Evolutionary conservation across 179 eudicot genomes (phyloP).

Genomic region (Beta corolliflora): DNA sequence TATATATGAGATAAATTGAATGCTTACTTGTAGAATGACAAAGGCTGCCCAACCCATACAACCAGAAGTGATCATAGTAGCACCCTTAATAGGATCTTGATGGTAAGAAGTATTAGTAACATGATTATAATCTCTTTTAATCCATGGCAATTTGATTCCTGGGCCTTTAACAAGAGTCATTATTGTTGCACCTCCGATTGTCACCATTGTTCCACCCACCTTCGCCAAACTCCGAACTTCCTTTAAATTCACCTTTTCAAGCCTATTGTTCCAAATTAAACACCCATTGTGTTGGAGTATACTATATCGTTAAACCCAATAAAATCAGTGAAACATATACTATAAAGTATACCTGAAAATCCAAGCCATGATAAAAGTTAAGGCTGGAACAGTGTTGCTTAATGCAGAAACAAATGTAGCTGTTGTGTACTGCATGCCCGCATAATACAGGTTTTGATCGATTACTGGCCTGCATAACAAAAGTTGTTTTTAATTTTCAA

Average conservation of each 20-base stretch:
- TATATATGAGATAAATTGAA: not conserved
- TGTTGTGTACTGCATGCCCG: constrained; percentile 68
- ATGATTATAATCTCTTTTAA: constrained; percentile 10
- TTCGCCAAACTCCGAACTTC: constrained; percentile 61
- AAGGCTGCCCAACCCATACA: constrained; percentile 71
- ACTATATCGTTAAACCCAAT: no score
- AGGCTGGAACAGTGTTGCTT: constrained; percentile 67
- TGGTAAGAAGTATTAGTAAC: constrained; percentile 9
- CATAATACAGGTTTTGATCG: constrained; percentile 74
- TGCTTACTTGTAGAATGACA: constrained; percentile 70
- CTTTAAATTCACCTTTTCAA: constrained; percentile 67
- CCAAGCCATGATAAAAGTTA: constrained; percentile 75
- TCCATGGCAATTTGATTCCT: constrained; percentile 45
- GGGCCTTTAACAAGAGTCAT: constrained; percentile 76
- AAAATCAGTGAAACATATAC: not conserved
- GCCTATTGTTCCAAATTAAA: constrained; percentile 36
- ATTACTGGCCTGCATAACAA: constrained; percentile 65
- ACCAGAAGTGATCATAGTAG: constrained; percentile 59
- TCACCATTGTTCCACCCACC: constrained; percentile 70
- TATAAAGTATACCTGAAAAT: constrained; percentile 56
- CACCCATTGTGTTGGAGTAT: not conserved
- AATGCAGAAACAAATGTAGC: constrained; percentile 77
- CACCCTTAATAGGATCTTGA: constrained; percentile 58
- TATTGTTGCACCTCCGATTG: constrained; percentile 79
- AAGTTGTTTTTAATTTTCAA: no score